Evolutionary conservation across 148 eudicot species (phyloP), one percentile per base, ranked within the genome.

Genomic region (Mesembryanthemum crystallinum): DNA sequence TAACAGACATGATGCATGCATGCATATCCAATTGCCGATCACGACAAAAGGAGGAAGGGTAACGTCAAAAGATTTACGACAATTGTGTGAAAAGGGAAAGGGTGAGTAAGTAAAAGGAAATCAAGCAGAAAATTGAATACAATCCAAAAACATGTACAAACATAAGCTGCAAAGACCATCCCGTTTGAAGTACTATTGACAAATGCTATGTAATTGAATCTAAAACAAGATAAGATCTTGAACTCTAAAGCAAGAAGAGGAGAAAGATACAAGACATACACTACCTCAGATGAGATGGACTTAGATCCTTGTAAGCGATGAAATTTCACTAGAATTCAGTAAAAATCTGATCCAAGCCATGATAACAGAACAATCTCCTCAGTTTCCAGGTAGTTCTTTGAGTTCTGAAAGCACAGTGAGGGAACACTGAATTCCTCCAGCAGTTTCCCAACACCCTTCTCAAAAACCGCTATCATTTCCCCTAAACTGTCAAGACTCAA

Each of bases 381-480:
- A 62, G 70, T 49, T 47, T 33, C 37, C 27, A 12, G 28, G 15
- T 23, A 13, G 57, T 28, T 21, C 35, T 77, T 49, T 32, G 45
- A 45, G 5, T 29, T 54, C 28, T 33, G 33, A 63, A 24, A 71
- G 14, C 21, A 13, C 23, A 18, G 23, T 14, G 24, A 11, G 5
- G 11, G 27, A 62, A 28, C 23, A 32, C 45, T 37, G 37, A 59
- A 33, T n/a, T 63, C 71, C 23, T 29, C 3, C 3, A 15, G 61
- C 15, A 20, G 18, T 73, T 58, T 43, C 39, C 23, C 55, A 65
- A 71, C 54, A 28, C 33, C 32, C 72, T 72, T 24, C 61, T 25
- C 54, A 57, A 43, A 43, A 73, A 6, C 69, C 54, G 7, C 47
- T 8, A 78, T 54, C 47, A 73, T 33, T 66, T 64, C 45, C 49